Evolutionary conservation across 306 rosid species (phyloP), one percentile per base, ranked within the genome.

Genomic region (Casuarina cunninghamiana): DNA sequence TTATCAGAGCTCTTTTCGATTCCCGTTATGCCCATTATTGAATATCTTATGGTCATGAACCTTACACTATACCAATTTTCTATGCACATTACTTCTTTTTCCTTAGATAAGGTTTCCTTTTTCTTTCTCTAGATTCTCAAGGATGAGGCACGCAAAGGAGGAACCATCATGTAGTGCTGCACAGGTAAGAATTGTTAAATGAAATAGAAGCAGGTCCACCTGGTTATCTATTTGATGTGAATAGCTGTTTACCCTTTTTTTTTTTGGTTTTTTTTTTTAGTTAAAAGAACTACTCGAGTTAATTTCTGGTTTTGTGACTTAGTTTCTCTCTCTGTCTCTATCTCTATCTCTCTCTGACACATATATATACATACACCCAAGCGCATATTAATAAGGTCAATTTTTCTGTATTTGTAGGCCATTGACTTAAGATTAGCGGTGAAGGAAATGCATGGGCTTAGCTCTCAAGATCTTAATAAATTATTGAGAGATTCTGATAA

Each of bases 401-500:
- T 82, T 86, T 79, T 61, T 82, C 78, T 83, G 62, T 72, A 61
- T 69, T 76, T 83, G 82, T 95, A 94, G 98, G 93, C 72, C 53
- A 73, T 87, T 83, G 90, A 82, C 82, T 44, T 94, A 79, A 83
- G 75, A 68, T 83, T 86, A 10, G 85, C 92, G 6, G 96, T 94
- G 73, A 89, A 87, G 85, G 93, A 88, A 75, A 86, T 94, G 67
- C 92, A 92, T 38, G 88, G 87, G 81, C 74, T 90, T 60, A 84
- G 86, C 61, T 86, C 87, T 79, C 86, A 81, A 78, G 97, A 92
- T 38, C 89, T 94, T 62, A 84, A 76, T 77, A 92, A 81, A 81
- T 81, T 94, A 69, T 81, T 91, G 86, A 94, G 78, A 84, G 92
- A 92, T 73, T 86, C 95, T n/a, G 97, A 90, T 46, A 89, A 84